Evolutionary conservation across 2,329 filamentous ascomycete genomes (phyloP).

Genomic region (Xylaria sp.): DNA sequence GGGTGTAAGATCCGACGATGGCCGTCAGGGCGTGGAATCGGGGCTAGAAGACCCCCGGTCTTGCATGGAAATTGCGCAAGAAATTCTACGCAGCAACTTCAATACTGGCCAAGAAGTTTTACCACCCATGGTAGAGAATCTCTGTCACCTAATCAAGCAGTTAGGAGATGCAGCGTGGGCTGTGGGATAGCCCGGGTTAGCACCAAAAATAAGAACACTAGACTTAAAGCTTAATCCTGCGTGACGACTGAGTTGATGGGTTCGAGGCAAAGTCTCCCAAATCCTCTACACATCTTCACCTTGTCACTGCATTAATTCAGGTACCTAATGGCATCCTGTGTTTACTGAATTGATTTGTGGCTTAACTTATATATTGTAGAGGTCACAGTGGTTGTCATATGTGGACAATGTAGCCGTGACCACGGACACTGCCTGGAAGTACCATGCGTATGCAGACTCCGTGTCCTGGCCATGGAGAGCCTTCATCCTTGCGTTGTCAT

Average conservation of each 20-base stretch:
- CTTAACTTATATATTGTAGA: no score
- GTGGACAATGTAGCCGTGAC: background rate
- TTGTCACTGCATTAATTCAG: no score
- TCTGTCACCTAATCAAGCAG: slow-evolving; percentile 72
- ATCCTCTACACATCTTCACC: no score
- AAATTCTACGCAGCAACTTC: slow-evolving; percentile 67
- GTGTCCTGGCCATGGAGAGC: background rate
- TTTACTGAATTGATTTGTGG: no score
- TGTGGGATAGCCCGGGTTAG: slow-evolving; percentile 38
- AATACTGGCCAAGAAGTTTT: slow-evolving; percentile 54
- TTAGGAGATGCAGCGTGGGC: slow-evolving; percentile 63
- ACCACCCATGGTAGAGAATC: slow-evolving; percentile 74
- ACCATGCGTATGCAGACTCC: background rate
- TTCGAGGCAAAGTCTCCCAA: no score
- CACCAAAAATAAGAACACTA: background rate
- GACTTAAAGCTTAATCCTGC: background rate
- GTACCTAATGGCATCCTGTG: no score
- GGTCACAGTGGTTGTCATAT: no score
- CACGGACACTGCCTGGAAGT: background rate
- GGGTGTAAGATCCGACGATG: slow-evolving; percentile 46
- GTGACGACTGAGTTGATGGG: no score
- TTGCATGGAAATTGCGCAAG: slow-evolving; percentile 68
- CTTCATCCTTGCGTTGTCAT: background rate
- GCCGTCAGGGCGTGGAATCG: slow-evolving; percentile 50
- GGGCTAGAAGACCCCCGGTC: slow-evolving; percentile 66